These are phyloP conservation scores for Camelina hispida DNA, from an alignment of 345 rosid species.

Conservation along the genomic window DNA sequence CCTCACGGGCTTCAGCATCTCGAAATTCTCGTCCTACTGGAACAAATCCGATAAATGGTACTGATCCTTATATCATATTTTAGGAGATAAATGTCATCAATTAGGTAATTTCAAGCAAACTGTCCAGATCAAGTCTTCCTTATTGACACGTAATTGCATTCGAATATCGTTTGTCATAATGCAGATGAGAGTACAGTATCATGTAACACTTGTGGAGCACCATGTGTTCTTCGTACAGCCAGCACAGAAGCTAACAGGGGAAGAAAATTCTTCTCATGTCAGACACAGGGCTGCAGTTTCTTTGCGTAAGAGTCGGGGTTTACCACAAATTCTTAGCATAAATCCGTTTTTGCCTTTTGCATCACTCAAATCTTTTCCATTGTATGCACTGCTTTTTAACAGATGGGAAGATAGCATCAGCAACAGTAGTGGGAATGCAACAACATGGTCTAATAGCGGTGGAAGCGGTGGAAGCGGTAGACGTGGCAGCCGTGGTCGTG, in stretches of 20 bases:
- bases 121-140: constrained; percentile 11
- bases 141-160: not conserved
- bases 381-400: constrained; percentile 36
- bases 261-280: constrained; percentile 88
- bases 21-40: constrained; percentile 53
- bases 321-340: not conserved
- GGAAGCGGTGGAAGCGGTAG: constrained; percentile 56
- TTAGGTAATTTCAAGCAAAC: not conserved
- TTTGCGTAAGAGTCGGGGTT: constrained; percentile 53
- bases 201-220: constrained; percentile 72
- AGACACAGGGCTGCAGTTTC: constrained; percentile 81
- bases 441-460: constrained; percentile 39
- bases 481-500: constrained; percentile 54
- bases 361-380: constrained; percentile 12
- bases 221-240: constrained; percentile 77
- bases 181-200: constrained; percentile 74
- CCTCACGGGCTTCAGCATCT: constrained; percentile 57
- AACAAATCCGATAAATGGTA: constrained; percentile 61
- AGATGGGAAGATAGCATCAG: constrained; percentile 88
- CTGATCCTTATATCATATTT: constrained; percentile 5
- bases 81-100: constrained; percentile 18
- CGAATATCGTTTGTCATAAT: constrained; percentile 18
- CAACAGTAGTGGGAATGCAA: constrained; percentile 46
- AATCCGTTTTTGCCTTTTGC: not conserved
- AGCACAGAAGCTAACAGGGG: constrained; percentile 90